Conservation (phyloP, 129 eudicot genomes). For the Escallonia rubra region DNA sequence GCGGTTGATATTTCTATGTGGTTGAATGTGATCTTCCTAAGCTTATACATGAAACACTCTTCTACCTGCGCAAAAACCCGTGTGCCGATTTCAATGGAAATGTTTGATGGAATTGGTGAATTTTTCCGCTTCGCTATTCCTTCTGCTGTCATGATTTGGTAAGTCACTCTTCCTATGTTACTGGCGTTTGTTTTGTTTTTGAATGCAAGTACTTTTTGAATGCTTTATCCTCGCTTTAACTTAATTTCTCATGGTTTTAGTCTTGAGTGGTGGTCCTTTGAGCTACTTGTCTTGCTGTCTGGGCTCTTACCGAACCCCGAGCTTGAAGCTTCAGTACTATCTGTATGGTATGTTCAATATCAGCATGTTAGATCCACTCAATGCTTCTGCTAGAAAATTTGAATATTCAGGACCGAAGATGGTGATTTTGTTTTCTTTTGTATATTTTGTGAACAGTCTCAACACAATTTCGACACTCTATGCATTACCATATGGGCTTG, state of each 20-base stretch:
- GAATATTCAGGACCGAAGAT: too few relatives aligned
- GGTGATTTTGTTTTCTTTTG: neutral
- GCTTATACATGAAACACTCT: slow-evolving; percentile 54
- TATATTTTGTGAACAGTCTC: slow-evolving; percentile 36
- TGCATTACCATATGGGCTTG: slow-evolving; percentile 58
- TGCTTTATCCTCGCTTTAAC: too few relatives aligned
- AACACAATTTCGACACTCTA: slow-evolving; percentile 56
- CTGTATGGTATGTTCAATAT: slow-evolving; percentile 49
- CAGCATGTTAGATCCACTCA: neutral
- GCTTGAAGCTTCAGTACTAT: slow-evolving; percentile 73
- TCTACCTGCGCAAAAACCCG: slow-evolving; percentile 54
- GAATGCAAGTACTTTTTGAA: too few relatives aligned
- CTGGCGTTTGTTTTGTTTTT: too few relatives aligned
- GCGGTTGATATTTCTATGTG: slow-evolving; percentile 55
- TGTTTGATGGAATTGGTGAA: slow-evolving; percentile 45
- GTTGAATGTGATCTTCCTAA: slow-evolving; percentile 50
- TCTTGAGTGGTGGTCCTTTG: slow-evolving; percentile 89
- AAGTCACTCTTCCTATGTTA: slow-evolving; percentile 4
- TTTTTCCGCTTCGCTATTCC: slow-evolving; percentile 66
- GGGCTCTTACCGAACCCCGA: slow-evolving; percentile 72
- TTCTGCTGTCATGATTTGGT: slow-evolving; percentile 76
- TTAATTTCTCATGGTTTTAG: slow-evolving; percentile 24
- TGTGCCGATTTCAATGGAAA: slow-evolving; percentile 44
- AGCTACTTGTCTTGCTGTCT: slow-evolving; percentile 63
- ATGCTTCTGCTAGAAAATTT: neutral